Evolutionary conservation across 139 green algal species (phyloP), one percentile per base, ranked within the genome.

Genomic region (Asterochloris sp.): DNA sequence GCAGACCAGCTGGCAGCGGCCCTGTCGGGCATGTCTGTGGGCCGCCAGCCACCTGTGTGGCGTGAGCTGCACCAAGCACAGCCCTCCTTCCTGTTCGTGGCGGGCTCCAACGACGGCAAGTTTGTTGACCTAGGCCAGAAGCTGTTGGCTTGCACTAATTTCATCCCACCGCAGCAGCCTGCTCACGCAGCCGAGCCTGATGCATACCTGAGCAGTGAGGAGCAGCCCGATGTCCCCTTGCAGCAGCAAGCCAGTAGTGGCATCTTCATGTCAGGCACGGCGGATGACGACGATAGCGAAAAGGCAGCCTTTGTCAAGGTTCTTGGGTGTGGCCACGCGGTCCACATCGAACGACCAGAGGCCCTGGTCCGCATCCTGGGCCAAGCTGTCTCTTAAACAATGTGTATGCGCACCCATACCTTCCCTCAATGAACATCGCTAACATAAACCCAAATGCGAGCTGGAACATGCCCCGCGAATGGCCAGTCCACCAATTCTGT

Each of bases 281-380:
- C 62, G 9, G 28, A 54, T 62, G n/a, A 19, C 14, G n/a, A 29
- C 69, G 24, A 38, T 9, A 60, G 21, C 38, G 15, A 24, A 6
- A 76, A 47, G 11, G 19, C 38, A 60, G 4, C 10, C 17, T 64
- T 24, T 16, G 27, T 69, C 61, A 75, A 61, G 38, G 28, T 95
- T 60, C 61, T 74, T 13, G 84, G 86, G 23, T 85, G 61, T 27
- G 92, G 92, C 10, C 92, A 95, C 84, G 89, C 92, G 6, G 85
- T 93, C 38, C 91, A 95, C 62, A 77, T 92, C n/a, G 92, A 95
- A 83, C 75, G 83, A 13, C 91, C 92, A 6, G 28, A 88, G 63
- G 82, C 81, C 75, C 74, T 95, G 19, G 47, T 78, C 21, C 79
- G 29, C 12, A 27, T 83, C 11, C 61, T 80, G 69, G 69, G 38